Evolutionary conservation across 441 rosid genomes (phyloP).

Genomic region (Breynia disticha): DNA sequence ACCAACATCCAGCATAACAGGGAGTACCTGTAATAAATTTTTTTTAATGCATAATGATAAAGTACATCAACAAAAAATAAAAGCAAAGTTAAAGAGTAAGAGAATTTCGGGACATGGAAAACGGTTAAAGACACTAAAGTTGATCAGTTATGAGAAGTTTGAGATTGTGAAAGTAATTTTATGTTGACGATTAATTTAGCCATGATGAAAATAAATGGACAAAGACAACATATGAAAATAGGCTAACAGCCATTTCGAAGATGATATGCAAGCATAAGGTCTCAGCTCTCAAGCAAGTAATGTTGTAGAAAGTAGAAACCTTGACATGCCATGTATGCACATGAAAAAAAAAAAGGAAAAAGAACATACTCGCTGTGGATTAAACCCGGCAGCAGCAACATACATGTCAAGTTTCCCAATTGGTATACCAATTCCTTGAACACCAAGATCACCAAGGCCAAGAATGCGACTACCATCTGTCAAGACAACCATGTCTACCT

Average conservation of each 20-base stretch:
- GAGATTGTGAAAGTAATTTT: no score
- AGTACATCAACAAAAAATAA: conserved; percentile 5
- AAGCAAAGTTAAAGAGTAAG: not conserved
- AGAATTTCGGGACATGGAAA: no score
- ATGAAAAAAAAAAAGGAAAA: conserved; percentile 3
- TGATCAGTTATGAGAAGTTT: no score
- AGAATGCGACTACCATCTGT: conserved; percentile 98
- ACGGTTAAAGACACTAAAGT: no score
- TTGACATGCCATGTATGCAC: not conserved
- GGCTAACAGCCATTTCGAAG: no score
- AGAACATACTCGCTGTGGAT: conserved; percentile 72
- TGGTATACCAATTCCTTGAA: conserved; percentile 95
- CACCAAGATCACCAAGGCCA: conserved; percentile 98
- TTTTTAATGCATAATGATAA: conserved; percentile 8
- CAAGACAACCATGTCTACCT: conserved; percentile 97
- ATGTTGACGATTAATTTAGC: no score
- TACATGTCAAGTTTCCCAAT: conserved; percentile 96
- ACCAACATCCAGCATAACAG: conserved; percentile 93
- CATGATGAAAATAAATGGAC: no score
- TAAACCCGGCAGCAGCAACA: conserved; percentile 95
- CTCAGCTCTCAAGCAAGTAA: no score
- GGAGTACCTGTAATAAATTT: conserved; percentile 52
- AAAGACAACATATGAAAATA: no score
- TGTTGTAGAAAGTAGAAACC: no score
- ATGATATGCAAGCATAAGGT: no score